Evolutionary conservation across 192 early-diverging fungal genomes (phyloP).

Genomic region (Phycomyces blakesleeanus): DNA sequence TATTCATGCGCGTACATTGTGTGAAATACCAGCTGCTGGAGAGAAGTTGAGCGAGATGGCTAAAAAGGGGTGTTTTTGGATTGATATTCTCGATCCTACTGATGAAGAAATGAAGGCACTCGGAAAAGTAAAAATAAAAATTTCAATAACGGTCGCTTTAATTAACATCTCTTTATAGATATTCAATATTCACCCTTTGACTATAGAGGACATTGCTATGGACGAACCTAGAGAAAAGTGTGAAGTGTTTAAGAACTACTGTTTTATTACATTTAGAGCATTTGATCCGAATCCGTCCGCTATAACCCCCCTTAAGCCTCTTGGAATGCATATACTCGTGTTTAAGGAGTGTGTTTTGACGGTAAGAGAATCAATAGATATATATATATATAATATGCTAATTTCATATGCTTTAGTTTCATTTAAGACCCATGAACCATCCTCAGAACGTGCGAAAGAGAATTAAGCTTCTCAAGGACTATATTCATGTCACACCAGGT

Average conservation of each 20-base stretch:
- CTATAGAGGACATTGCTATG: conserved; percentile 84
- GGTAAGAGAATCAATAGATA: no score
- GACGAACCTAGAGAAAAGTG: conserved; percentile 92
- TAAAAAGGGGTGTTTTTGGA: conserved; percentile 48
- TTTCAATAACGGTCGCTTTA: conserved; percentile 2
- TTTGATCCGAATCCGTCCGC: conserved; percentile 62
- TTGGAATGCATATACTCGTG: conserved; percentile 64
- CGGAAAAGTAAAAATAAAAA: conserved; percentile 38
- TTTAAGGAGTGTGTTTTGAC: conserved; percentile 70
- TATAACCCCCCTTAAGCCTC: conserved; percentile 65
- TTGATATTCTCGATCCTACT: conserved; percentile 56
- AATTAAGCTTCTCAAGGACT: conserved; percentile 79
- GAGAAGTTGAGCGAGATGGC: conserved; percentile 19
- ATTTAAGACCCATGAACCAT: conserved; percentile 74
- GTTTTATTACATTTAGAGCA: conserved; percentile 86
- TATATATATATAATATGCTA: no score
- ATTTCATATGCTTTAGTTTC: conserved; percentile 58
- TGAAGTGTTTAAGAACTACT: conserved; percentile 85
- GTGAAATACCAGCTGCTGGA: conserved; percentile 25
- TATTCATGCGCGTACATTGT: conserved; percentile 25
- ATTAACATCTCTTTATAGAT: conserved; percentile 42
- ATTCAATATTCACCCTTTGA: conserved; percentile 75
- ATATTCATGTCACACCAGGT: conserved; percentile 82
- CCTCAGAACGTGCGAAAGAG: conserved; percentile 81
- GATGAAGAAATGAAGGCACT: conserved; percentile 54